Evolutionary conservation across 1,284 basidiomycete genomes (phyloP).

Genomic region (Fomes fomentarius): DNA sequence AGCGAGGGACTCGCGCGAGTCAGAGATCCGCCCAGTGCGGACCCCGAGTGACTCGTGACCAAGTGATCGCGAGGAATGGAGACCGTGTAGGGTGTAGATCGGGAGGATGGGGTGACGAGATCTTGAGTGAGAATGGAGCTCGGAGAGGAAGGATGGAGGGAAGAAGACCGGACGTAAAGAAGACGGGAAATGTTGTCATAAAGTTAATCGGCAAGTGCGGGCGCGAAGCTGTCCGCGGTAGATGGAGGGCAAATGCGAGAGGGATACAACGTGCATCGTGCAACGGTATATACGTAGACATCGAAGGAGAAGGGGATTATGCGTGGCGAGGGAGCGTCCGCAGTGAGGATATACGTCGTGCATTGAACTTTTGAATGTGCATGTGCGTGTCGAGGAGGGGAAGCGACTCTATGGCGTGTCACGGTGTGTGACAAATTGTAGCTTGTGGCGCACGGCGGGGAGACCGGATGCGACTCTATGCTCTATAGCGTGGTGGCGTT

Average conservation of each 20-base stretch:
- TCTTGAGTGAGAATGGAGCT: not conserved
- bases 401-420: not conserved
- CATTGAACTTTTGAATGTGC: not conserved
- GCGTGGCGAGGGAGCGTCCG: constrained; percentile 6
- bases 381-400: no score
- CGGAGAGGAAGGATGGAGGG: not conserved
- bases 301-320: constrained; percentile 3
- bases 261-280: not conserved
- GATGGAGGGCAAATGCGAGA: not conserved
- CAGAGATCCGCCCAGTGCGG: no score
- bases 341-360: not conserved
- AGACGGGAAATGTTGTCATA: not conserved
- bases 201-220: not conserved
- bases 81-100: not conserved
- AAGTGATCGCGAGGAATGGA: no score
- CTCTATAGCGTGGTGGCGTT: no score
- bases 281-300: not conserved
- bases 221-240: no score
- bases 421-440: no score
- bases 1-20: no score
- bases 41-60: no score
- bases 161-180: not conserved
- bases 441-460: no score
- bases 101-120: not conserved
- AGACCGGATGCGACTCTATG: no score